These are phyloP conservation scores for Hypoxylon sp. DNA, from an alignment of 2,329 filamentous ascomycete genomes.

Conservation along the genomic window DNA sequence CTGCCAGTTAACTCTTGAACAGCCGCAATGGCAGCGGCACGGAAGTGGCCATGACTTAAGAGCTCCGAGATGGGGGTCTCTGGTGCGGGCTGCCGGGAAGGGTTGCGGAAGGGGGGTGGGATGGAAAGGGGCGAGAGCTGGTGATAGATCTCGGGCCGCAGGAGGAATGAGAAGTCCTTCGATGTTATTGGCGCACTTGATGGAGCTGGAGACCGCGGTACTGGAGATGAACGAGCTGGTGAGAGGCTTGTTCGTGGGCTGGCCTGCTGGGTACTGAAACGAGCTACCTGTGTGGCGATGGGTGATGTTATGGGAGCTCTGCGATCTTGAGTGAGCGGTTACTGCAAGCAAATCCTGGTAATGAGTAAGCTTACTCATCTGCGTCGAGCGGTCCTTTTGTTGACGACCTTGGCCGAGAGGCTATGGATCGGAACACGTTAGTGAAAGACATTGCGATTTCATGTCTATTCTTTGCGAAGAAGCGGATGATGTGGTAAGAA, in stretches of 20 bases:
- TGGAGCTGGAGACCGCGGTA: slow-evolving; percentile 46
- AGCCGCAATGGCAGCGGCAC: slow-evolving; percentile 80
- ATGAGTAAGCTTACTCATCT: slow-evolving; percentile 73
- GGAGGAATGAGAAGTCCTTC: slow-evolving; percentile 85
- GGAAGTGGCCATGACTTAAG: slow-evolving; percentile 81
- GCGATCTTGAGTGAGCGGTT: slow-evolving; percentile 43
- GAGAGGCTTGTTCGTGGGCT: slow-evolving; percentile 48
- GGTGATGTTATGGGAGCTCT: slow-evolving; percentile 49
- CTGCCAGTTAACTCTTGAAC: slow-evolving; percentile 71
- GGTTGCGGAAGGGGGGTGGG: slow-evolving; percentile 77
- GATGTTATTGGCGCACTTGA: slow-evolving; percentile 59
- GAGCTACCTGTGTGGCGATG: slow-evolving; percentile 49
- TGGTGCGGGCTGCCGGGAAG: slow-evolving; percentile 73
- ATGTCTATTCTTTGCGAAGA: slow-evolving; percentile 3
- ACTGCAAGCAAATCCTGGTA: slow-evolving; percentile 43
- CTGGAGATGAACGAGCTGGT: slow-evolving; percentile 42
- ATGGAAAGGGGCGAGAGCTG: slow-evolving; percentile 76
- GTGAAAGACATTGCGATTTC: slow-evolving; percentile 45
- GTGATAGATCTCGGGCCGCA: slow-evolving; percentile 87
- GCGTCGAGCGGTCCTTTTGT: slow-evolving; percentile 85
- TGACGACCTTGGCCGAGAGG: slow-evolving; percentile 74
- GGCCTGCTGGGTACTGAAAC: slow-evolving; percentile 46
- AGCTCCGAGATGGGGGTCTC: slow-evolving; percentile 77
- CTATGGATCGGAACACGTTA: slow-evolving; percentile 57
- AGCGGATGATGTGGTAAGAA: slow-evolving; percentile 4